phyloP scores from a whole-genome alignment of 345 rosid species.

The Aquilaria sinensis region DNA sequence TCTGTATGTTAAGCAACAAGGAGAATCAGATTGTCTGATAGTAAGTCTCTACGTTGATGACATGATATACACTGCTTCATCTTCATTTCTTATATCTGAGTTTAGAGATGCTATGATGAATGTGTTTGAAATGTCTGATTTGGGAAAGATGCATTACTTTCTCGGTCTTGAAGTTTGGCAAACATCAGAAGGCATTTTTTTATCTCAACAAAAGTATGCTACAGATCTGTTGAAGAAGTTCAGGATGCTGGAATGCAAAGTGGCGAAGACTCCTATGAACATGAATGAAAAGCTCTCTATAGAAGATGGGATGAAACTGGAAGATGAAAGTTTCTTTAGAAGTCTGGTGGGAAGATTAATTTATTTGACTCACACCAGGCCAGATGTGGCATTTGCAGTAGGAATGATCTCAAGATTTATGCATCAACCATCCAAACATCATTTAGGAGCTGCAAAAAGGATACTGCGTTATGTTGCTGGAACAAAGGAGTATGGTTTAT shows the following conservation, averaged over 20 bases:
- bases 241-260: neutral
- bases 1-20: neutral
- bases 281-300: neutral
- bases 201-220: conserved; percentile 5
- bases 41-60: neutral
- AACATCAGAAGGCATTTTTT: neutral
- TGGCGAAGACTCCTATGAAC: neutral
- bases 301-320: neutral
- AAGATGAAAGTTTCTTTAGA: neutral
- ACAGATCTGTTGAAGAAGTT: neutral
- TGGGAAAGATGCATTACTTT: neutral
- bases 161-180: neutral
- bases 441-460: neutral
- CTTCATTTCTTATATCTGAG: neutral
- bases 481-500: neutral
- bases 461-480: neutral
- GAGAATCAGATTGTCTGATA: neutral
- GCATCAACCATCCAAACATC: neutral
- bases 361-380: conserved; percentile 7
- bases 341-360: neutral
- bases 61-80: neutral
- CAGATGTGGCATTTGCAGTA: neutral
- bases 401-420: neutral
- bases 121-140: neutral
- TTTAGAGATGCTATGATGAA: neutral